Percentiles rank a stretch among this genome's conserved stretches.
phyloP scores from a whole-genome alignment of 257 asterid species.

The Fraxinus cuspidata region DNA sequence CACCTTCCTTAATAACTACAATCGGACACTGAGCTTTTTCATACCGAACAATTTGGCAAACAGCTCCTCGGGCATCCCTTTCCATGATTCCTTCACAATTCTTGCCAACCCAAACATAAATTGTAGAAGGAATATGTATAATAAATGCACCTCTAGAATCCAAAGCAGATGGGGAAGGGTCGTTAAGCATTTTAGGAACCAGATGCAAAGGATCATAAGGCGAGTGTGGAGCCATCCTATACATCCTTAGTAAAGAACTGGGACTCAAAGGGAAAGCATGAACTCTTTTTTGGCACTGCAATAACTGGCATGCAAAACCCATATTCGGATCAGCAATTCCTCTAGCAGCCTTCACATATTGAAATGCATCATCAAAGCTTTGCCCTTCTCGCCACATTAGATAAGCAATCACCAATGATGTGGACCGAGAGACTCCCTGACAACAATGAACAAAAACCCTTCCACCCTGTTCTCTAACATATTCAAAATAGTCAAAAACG shows the following conservation, averaged over 20 bases:
- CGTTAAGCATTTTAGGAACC: constrained; percentile 47
- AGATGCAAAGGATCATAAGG: constrained; percentile 87
- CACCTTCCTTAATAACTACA: constrained; percentile 56
- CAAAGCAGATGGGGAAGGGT: constrained; percentile 28
- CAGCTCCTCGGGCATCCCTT: constrained; percentile 64
- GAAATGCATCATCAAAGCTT: constrained; percentile 87
- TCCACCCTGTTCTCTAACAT: constrained; percentile 51
- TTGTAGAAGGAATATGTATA: constrained; percentile 69
- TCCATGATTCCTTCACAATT: constrained; percentile 67
- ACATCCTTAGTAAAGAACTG: constrained; percentile 71
- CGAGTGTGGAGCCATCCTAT: constrained; percentile 89
- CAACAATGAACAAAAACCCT: constrained; percentile 75
- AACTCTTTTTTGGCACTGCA: constrained; percentile 77
- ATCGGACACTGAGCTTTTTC: constrained; percentile 72
- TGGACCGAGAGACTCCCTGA: constrained; percentile 91
- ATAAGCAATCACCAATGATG: constrained; percentile 92
- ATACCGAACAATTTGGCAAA: constrained; percentile 72
- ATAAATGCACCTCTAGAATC: constrained; percentile 95
- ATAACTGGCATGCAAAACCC: constrained; percentile 82
- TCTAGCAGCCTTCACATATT: constrained; percentile 80
- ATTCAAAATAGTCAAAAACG: constrained; percentile 60
- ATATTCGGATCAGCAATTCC: constrained; percentile 89
- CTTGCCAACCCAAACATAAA: constrained; percentile 83
- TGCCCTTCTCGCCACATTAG: constrained; percentile 90
- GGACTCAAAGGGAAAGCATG: constrained; percentile 94